A percentile compares a stretch with the other conserved stretches of the same genome.
Conservation (phyloP, 805 yeast genomes). For the Wickerhamiella siamensis region DNA sequence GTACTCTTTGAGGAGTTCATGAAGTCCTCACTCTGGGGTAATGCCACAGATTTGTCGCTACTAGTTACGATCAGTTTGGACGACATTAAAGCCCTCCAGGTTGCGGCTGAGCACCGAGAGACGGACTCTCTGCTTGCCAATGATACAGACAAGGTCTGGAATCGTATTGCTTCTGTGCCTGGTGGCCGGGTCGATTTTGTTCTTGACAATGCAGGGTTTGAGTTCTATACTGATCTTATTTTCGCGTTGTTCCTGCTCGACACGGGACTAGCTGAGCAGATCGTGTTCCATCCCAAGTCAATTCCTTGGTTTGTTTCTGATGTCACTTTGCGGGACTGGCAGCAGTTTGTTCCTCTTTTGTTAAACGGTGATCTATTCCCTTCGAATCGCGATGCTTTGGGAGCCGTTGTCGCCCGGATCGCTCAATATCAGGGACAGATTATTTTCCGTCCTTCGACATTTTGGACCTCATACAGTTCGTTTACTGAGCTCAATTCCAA, state of each 20-base stretch:
- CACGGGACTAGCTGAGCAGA: slow-evolving; percentile 43
- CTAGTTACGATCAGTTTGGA: slow-evolving; percentile 59
- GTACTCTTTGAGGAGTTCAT: slow-evolving; percentile 66
- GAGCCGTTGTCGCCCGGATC: slow-evolving; percentile 34
- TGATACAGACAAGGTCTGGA: slow-evolving; percentile 61
- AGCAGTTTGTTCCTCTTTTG: slow-evolving; percentile 42
- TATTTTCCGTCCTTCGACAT: slow-evolving; percentile 43
- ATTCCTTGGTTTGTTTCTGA: slow-evolving; percentile 98
- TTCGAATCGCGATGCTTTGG: slow-evolving; percentile 31
- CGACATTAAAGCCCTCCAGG: slow-evolving; percentile 76
- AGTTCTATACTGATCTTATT: slow-evolving; percentile 72
- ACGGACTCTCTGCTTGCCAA: slow-evolving; percentile 66
- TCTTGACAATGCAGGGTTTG: slow-evolving; percentile 90
- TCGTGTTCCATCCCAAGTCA: slow-evolving; percentile 74
- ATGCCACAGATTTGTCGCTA: slow-evolving; percentile 87
- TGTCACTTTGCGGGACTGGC: slow-evolving; percentile 73
- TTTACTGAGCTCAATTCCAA: slow-evolving; percentile 52
- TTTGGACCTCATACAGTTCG: slow-evolving; percentile 75
- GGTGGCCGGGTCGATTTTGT: slow-evolving; percentile 60
- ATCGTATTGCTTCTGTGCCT: slow-evolving; percentile 14
- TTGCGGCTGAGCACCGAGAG: slow-evolving; percentile 70
- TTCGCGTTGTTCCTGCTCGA: slow-evolving; percentile 56
- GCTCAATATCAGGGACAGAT: slow-evolving; percentile 37
- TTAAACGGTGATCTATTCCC: slow-evolving; percentile 38
- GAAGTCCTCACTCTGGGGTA: slow-evolving; percentile 93